phyloP scores from a whole-genome alignment of 2,329 filamentous ascomycete genomes.

The Fusarium concolor region DNA sequence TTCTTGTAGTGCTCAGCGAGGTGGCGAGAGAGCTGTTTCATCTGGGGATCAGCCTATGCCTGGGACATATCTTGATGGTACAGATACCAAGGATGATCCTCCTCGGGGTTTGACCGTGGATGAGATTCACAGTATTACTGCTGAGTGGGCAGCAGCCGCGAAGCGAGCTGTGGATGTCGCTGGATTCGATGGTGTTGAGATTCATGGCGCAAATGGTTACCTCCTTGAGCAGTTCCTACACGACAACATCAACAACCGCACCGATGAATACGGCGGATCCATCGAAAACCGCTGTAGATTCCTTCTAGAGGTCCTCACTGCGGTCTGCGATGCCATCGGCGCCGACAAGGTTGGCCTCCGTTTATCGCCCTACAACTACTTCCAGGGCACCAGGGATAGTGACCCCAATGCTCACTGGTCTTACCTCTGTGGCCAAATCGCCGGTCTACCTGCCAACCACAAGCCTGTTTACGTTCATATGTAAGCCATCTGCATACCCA shows the following conservation, averaged over 20 bases:
- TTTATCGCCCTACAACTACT: slow-evolving; percentile 49
- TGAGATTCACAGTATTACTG: slow-evolving; percentile 73
- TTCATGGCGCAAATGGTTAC: slow-evolving; percentile 9
- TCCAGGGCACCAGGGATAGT: slow-evolving; percentile 46
- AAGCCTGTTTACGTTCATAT: slow-evolving; percentile 8
- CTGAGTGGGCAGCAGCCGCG: slow-evolving; percentile 66
- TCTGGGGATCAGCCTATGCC: slow-evolving; percentile 53
- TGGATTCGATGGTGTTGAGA: slow-evolving; percentile 8
- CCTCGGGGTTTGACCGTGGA: slow-evolving; percentile 72
- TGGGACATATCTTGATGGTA: slow-evolving; percentile 59
- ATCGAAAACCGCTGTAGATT: slow-evolving; percentile 40
- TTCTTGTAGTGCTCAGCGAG: slow-evolving; percentile 50
- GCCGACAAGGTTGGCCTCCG: slow-evolving; percentile 39
- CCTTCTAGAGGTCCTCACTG: slow-evolving; percentile 31
- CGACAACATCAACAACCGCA: slow-evolving; percentile 34
- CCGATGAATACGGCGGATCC: slow-evolving; percentile 37
- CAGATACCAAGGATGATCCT: slow-evolving; percentile 47
- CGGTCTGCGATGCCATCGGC: slow-evolving; percentile 30
- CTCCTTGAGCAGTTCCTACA: slow-evolving; percentile 7
- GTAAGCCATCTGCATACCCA: too few species aligned
- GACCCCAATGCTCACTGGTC: slow-evolving; percentile 52
- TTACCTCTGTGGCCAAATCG: slow-evolving; percentile 51
- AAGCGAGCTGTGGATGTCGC: slow-evolving; percentile 57
- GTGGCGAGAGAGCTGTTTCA: slow-evolving; percentile 37
- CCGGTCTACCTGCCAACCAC: slow-evolving; percentile 43